phyloP scores from a whole-genome alignment of 179 eudicot genomes.

The Gypsophila paniculata region DNA sequence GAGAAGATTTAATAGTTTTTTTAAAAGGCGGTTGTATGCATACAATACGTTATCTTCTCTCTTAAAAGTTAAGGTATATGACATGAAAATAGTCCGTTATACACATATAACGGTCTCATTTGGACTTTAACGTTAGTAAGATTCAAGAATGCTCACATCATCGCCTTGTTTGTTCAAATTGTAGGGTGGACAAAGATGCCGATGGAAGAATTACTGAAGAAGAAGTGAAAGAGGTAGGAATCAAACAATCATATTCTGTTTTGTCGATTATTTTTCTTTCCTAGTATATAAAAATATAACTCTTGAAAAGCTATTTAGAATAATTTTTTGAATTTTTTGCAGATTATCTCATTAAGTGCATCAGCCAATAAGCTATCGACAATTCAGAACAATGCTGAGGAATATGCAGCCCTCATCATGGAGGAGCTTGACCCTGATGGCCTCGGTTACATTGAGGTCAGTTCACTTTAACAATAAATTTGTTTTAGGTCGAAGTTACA shows the following conservation, averaged over 20 bases:
- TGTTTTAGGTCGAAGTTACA: no score
- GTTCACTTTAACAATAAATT: background rate
- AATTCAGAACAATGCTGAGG: constrained; percentile 51
- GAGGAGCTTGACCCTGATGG: constrained; percentile 64
- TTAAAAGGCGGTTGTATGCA: no score
- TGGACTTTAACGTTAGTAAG: no score
- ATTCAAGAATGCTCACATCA: background rate
- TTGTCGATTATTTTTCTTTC: background rate
- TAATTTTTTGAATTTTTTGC: constrained; percentile 10
- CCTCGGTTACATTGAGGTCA: constrained; percentile 56
- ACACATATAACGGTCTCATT: no score
- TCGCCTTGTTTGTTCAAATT: constrained; percentile 13
- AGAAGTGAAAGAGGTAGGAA: constrained; percentile 79
- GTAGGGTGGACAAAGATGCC: constrained; percentile 94
- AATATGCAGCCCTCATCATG: constrained; percentile 70
- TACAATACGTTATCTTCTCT: no score
- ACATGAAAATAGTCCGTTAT: no score
- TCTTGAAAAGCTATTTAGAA: background rate
- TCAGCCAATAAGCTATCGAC: constrained; percentile 51
- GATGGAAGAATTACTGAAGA: constrained; percentile 90
- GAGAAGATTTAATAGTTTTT: no score
- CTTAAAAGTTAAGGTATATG: no score
- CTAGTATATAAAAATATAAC: background rate
- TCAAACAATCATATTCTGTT: background rate
- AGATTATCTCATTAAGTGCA: constrained; percentile 56